Evolutionary conservation across 352 stramenopile species (phyloP).

Genomic region (Globisporangium cystogenes): DNA sequence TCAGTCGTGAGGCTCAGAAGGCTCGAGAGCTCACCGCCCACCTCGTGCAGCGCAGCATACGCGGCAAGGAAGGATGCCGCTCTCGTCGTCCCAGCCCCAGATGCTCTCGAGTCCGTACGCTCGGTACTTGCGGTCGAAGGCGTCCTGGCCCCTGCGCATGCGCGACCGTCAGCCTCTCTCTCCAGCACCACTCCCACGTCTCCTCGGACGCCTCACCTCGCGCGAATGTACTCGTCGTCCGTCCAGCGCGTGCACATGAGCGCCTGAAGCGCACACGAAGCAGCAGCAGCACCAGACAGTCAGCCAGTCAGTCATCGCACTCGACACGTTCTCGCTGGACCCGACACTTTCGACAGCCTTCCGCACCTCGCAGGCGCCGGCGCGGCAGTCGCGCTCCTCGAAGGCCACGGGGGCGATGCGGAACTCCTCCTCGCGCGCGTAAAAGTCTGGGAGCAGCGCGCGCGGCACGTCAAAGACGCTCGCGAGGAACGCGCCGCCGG

Average conservation of each 20-base stretch:
- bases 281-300: too few relatives aligned
- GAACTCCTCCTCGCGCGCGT: slow-evolving; percentile 87
- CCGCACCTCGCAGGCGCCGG: slow-evolving; percentile 20
- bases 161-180: background rate
- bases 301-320: background rate
- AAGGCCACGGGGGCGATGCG: slow-evolving; percentile 80
- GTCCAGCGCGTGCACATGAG: slow-evolving; percentile 86
- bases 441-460: slow-evolving; percentile 54
- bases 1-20: background rate
- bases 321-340: too few relatives aligned
- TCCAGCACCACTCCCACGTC: too few relatives aligned
- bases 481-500: slow-evolving; percentile 55
- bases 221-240: slow-evolving; percentile 81
- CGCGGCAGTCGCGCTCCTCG: slow-evolving; percentile 45
- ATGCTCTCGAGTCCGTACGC: slow-evolving; percentile 86
- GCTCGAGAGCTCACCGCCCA: background rate
- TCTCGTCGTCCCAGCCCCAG: slow-evolving; percentile 83
- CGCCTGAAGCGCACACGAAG: slow-evolving; percentile 18
- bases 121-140: slow-evolving; percentile 83
- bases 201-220: too few relatives aligned
- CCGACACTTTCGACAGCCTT: background rate
- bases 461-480: slow-evolving; percentile 67
- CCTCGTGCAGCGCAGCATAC: slow-evolving; percentile 16
- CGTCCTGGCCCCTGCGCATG: slow-evolving; percentile 56
- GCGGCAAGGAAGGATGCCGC: slow-evolving; percentile 83